These are phyloP conservation scores for Phytomonas sp. DNA, from an alignment of 208 protist genomes.

Conservation along the genomic window DNA sequence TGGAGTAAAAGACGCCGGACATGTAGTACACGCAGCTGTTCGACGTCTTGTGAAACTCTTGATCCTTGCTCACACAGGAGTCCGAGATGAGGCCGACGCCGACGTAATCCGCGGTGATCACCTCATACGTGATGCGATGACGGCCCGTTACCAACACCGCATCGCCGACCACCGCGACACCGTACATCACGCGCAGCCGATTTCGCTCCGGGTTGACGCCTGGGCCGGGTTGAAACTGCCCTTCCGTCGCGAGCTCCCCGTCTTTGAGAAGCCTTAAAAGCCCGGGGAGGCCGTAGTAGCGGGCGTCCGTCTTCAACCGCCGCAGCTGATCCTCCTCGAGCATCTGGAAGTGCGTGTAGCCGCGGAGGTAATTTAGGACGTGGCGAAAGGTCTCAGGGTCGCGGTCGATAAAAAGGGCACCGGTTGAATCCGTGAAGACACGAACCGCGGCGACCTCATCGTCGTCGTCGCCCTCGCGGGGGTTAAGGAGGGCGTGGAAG, in stretches of 20 bases:
- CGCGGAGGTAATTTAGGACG: conserved; percentile 77
- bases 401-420: conserved; percentile 79
- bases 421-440: conserved; percentile 41
- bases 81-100: conserved; percentile 86
- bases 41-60: conserved; percentile 83
- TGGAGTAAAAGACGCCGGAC: conserved; percentile 89
- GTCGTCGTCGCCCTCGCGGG: neutral
- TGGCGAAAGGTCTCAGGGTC: conserved; percentile 74
- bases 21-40: conserved; percentile 90
- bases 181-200: conserved; percentile 73
- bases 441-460: conserved; percentile 11
- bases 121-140: conserved; percentile 77
- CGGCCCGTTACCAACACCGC: conserved; percentile 65
- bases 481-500: conserved; percentile 27
- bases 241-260: conserved; percentile 8
- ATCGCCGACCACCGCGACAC: conserved; percentile 71
- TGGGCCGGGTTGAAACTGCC: conserved; percentile 47
- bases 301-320: conserved; percentile 62
- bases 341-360: conserved; percentile 60
- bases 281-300: conserved; percentile 60
- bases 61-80: conserved; percentile 61
- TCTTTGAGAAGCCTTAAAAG: conserved; percentile 46
- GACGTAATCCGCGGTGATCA: conserved; percentile 72
- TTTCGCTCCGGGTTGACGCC: conserved; percentile 71
- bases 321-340: conserved; percentile 55